Evolutionary conservation across 1,284 basidiomycete species (phyloP), one percentile per base, ranked within the genome.

Genomic region (Taiwanofungus camphoratus): DNA sequence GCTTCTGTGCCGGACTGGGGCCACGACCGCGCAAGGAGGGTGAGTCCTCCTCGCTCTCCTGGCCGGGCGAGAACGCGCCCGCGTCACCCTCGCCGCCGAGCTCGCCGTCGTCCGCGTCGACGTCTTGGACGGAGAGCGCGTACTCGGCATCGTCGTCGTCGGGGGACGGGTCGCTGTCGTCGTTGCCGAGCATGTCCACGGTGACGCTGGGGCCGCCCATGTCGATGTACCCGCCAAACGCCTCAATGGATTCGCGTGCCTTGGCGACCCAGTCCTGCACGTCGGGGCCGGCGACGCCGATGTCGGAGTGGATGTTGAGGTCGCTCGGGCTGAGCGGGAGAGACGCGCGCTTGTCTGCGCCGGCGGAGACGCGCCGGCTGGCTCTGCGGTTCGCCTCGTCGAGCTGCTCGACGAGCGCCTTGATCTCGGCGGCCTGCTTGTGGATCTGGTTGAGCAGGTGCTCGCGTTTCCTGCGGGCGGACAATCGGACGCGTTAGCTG

Each of bases 241-340:
- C 76, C 44, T 77, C 70, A 33, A 87, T 68, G 24, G 74, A 80
- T 44, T 78, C 74, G 32, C 78, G 74, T 2, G 84, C 84, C 55
- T 78, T 82, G 13, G 76, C 69, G 44, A 88, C 78, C 85, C 85
- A 88, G 49, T 82, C 76, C 52, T 78, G 73, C 42, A 85, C 75
- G 47, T 67, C 36, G 41, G 38, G n/a, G 32, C 23, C 18, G 36
- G 49, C 22, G 36, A 46, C 32, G 31, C 53, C 21, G 21, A 27
- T 9, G 30, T 58, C 51, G 15, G 35, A 8, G n/a, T 39, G 21
- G 3, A 24, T 9, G 11, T 18, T 21, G 3, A 33, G 40, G 18
- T 26, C 21, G 9, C 12, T 18, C 11, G 31, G 31, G 15, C 31
- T 33, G 31, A 33, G 9, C 9, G 31, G 18, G 31, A 33, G 31